Evolutionary conservation across 2,329 filamentous ascomycete genomes (phyloP), one percentile per base, ranked within the genome.

Genomic region (Mycosphaerella sp.): DNA sequence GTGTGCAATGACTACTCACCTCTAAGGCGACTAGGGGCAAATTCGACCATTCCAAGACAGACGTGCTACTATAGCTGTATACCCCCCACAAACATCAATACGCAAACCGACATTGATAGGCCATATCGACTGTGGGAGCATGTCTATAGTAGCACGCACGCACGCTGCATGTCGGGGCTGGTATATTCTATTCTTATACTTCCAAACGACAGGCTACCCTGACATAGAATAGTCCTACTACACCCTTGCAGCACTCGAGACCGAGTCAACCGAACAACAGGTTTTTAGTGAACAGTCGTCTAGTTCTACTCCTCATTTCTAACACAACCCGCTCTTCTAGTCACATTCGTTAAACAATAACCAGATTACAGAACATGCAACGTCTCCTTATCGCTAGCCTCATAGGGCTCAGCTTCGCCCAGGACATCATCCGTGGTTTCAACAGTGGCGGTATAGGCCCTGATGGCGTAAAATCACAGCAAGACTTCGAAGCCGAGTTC

Each of bases 401-500:
- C 25, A 64, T 67, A 32, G 64, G 66, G 34, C 57, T 71, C 44
- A 69, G 69, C 49, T 69, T 69, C 25, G 66, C 70, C 43, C 52
- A 62, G 35, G 45, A 27, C 25, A 37, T 47, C 67, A 41, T 41
- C 12, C 75, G 80, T 57, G 86, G 86, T 60, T 88, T 88, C 80
- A 88, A 88, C 76, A 88, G 86, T 58, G 85, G 83, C 56, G 75
- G 77, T 51, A 76, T 76, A 53, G 81, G 82, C 63, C 78, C 75
- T 41, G 79, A 81, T 61, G 78, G 82, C 55, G 69, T 75, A 28
- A 86, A 86, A 72, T 60, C 62, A 45, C 78, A 86, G 63, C 61
- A 74, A 13, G 83, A 87, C 66, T 90, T 86, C 69, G 80, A 86
- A 72, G 72, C 77, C 62, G 80, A 86, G 70, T 88, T 88, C 77